Conservation (phyloP, 371 early-diverging fungal species). For the Mucor plumbeus region DNA sequence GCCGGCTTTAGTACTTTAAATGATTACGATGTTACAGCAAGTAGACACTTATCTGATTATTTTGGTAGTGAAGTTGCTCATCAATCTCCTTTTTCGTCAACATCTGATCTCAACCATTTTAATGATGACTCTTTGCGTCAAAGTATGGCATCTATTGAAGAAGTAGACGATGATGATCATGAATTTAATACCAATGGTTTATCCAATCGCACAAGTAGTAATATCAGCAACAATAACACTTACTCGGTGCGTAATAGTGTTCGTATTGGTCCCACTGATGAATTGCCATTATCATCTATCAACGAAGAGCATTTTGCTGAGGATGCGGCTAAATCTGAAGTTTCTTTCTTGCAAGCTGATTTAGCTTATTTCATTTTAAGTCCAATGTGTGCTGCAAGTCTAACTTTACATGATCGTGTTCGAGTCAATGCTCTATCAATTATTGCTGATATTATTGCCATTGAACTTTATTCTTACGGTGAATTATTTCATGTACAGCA, state of each 20-base stretch:
- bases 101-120: constrained; percentile 1
- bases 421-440: constrained; percentile 59
- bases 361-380: constrained; percentile 65
- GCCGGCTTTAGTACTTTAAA: neutral
- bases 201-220: neutral
- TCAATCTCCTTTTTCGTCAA: constrained; percentile 9
- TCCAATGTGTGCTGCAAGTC: constrained; percentile 62
- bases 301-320: constrained; percentile 22
- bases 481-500: constrained; percentile 61
- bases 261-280: constrained; percentile 30
- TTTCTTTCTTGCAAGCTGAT: constrained; percentile 45
- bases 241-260: constrained; percentile 21
- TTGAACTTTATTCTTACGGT: constrained; percentile 59
- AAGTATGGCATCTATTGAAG: constrained; percentile 29
- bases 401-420: constrained; percentile 65
- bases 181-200: constrained; percentile 5
- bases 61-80: neutral
- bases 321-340: neutral
- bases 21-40: neutral
- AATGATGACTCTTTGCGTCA: constrained; percentile 19
- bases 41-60: constrained; percentile 9
- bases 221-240: neutral
- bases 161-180: constrained; percentile 21
- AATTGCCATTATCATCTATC: constrained; percentile 13
- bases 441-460: constrained; percentile 68